These are phyloP conservation scores for Tolypocladium endophyticum DNA, from an alignment of 2,329 filamentous ascomycete genomes.

Conservation along the genomic window DNA sequence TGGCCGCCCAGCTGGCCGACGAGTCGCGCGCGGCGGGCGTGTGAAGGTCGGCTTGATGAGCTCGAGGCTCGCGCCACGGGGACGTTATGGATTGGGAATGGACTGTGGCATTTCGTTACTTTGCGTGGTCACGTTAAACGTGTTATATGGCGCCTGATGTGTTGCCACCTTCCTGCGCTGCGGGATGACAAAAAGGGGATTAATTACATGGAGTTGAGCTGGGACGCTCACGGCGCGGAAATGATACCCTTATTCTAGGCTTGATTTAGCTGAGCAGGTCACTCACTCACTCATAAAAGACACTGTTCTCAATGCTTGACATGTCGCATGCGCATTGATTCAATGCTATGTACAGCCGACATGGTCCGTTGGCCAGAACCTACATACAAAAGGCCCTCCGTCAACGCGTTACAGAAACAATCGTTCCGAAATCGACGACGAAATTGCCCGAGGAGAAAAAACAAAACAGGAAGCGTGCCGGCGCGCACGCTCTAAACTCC, in stretches of 20 bases:
- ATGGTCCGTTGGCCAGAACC: background rate
- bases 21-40: constrained; percentile 31
- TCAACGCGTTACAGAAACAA: background rate
- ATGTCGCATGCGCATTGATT: background rate
- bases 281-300: background rate
- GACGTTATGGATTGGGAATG: background rate
- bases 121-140: background rate
- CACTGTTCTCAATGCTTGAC: background rate
- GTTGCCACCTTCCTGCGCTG: background rate
- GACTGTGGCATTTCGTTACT: background rate
- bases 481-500: background rate
- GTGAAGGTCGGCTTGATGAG: background rate
- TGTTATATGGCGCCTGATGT: background rate
- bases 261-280: background rate
- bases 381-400: background rate
- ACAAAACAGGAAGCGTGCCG: background rate
- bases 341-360: background rate
- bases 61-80: background rate
- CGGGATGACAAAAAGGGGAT: background rate
- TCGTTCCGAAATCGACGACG: background rate
- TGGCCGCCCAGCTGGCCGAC: constrained; percentile 35
- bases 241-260: background rate
- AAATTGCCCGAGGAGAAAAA: background rate
- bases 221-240: background rate
- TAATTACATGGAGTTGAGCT: background rate